Percentiles rank a stretch among this genome's conserved stretches.
Evolutionary conservation across 2,329 filamentous ascomycete genomes (phyloP).

Genomic region (Clarireedia sp.): DNA sequence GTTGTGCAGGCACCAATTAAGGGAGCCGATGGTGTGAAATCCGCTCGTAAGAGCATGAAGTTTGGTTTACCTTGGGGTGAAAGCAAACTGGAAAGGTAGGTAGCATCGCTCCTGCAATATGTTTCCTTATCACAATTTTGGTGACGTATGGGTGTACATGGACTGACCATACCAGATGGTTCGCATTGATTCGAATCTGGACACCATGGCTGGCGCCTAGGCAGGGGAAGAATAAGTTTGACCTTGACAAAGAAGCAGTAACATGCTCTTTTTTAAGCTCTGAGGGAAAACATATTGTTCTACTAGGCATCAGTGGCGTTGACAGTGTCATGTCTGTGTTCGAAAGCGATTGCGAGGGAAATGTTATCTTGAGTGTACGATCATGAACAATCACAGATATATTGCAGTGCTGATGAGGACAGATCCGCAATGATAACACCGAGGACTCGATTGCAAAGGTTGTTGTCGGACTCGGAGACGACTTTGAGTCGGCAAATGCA

Average conservation of each 20-base stretch:
- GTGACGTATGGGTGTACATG: background rate
- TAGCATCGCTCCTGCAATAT: background rate
- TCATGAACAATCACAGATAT: slow-evolving; percentile 13
- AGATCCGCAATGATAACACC: slow-evolving; percentile 60
- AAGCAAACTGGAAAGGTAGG: slow-evolving; percentile 27
- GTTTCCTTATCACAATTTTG: too few species aligned
- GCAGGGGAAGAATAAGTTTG: slow-evolving; percentile 62
- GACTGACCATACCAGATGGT: slow-evolving; percentile 50
- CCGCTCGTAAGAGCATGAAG: slow-evolving; percentile 40
- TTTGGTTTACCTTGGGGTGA: slow-evolving; percentile 29
- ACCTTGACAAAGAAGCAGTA: slow-evolving; percentile 68
- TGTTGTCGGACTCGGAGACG: slow-evolving; percentile 61
- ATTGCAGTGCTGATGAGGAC: slow-evolving; percentile 8
- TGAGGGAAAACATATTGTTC: slow-evolving; percentile 65
- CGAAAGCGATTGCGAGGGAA: slow-evolving; percentile 54
- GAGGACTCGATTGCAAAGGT: slow-evolving; percentile 49
- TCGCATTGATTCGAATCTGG: slow-evolving; percentile 72
- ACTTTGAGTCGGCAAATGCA: slow-evolving; percentile 68
- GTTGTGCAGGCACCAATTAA: slow-evolving; percentile 49
- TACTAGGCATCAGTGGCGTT: slow-evolving; percentile 70
- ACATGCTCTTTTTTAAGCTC: slow-evolving; percentile 68
- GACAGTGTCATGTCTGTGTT: slow-evolving; percentile 64
- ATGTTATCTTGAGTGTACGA: slow-evolving; percentile 56
- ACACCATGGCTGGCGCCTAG: slow-evolving; percentile 82
- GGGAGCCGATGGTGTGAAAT: slow-evolving; percentile 47